These are phyloP conservation scores for Urochloa ruziziensis DNA, from an alignment of 176 grass and related monocot genomes.

Conservation along the genomic window DNA sequence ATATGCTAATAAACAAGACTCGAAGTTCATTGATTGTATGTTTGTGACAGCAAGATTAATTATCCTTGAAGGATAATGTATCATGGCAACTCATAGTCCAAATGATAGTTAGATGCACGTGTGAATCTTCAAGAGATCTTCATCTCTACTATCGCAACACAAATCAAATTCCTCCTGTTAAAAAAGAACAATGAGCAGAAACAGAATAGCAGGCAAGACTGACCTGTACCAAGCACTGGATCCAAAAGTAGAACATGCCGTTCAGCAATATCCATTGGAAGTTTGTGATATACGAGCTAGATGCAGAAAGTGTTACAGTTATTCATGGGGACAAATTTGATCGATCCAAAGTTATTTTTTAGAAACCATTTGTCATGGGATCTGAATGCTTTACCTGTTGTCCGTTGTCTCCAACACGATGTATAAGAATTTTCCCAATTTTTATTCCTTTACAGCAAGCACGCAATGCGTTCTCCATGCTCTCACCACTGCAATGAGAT, in stretches of 20 bases:
- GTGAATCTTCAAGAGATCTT: not conserved
- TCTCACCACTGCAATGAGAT: constrained; percentile 78
- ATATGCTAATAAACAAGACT: not conserved
- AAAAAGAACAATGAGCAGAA: constrained; percentile 10
- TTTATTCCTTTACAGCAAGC: constrained; percentile 99
- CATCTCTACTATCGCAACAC: not conserved
- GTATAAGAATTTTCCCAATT: constrained; percentile 98
- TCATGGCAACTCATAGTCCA: not conserved
- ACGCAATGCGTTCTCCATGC: constrained; percentile 96
- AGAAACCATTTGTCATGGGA: constrained; percentile 20
- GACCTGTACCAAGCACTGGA: constrained; percentile 96
- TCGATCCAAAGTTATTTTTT: not conserved
- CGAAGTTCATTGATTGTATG: not conserved
- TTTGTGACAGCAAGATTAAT: not conserved
- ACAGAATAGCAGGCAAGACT: constrained; percentile 17
- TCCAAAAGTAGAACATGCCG: constrained; percentile 97
- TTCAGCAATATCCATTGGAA: constrained; percentile 97
- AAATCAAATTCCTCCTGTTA: constrained; percentile 10
- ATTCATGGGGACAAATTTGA: not conserved
- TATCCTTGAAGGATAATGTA: constrained; percentile 1
- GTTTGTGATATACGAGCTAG: constrained; percentile 92
- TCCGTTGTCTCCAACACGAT: constrained; percentile 88
- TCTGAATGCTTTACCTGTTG: constrained; percentile 65
- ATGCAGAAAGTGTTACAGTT: constrained; percentile 13
- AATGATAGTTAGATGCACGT: not conserved